phyloP scores from a whole-genome alignment of 805 yeast genomes.

The Hanseniaspora nectarophila region DNA sequence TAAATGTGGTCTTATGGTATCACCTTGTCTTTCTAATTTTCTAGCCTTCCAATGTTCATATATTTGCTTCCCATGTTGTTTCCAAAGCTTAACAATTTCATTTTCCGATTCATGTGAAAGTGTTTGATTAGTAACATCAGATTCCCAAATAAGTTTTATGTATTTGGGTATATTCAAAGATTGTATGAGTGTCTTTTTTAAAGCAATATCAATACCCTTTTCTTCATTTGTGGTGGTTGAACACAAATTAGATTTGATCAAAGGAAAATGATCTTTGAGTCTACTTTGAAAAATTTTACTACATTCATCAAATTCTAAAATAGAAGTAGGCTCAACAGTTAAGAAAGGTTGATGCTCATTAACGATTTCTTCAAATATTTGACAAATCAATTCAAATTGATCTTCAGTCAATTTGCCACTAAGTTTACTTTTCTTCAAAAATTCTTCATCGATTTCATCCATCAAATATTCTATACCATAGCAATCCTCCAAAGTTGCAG shows the following conservation, averaged over 20 bases:
- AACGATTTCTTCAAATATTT: constrained; percentile 61
- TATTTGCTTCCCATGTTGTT: constrained; percentile 49
- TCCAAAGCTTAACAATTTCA: constrained; percentile 19
- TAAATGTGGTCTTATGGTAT: constrained; percentile 57
- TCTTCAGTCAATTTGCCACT: constrained; percentile 49
- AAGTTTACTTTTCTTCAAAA: constrained; percentile 37
- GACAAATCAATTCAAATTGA: constrained; percentile 72
- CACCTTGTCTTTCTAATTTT: constrained; percentile 59
- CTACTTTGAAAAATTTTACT: constrained; percentile 36
- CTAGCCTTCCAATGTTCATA: constrained; percentile 76
- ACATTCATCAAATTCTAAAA: constrained; percentile 59
- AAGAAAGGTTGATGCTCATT: constrained; percentile 79
- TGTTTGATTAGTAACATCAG: constrained; percentile 7
- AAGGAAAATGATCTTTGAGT: constrained; percentile 22
- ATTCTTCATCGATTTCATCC: constrained; percentile 80
- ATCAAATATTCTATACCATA: constrained; percentile 73
- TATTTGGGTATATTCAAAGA: constrained; percentile 37
- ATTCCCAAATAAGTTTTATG: constrained; percentile 13
- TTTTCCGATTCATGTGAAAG: constrained; percentile 11
- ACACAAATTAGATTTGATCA: constrained; percentile 7
- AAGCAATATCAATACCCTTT: constrained; percentile 32
- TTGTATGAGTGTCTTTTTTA: constrained; percentile 45
- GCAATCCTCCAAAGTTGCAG: constrained; percentile 94
- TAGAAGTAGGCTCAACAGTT: constrained; percentile 69
- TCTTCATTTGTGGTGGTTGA: constrained; percentile 8